Base-by-base conservation (phyloP, 257 asterid genomes). In the Linaria vulgaris region DNA sequence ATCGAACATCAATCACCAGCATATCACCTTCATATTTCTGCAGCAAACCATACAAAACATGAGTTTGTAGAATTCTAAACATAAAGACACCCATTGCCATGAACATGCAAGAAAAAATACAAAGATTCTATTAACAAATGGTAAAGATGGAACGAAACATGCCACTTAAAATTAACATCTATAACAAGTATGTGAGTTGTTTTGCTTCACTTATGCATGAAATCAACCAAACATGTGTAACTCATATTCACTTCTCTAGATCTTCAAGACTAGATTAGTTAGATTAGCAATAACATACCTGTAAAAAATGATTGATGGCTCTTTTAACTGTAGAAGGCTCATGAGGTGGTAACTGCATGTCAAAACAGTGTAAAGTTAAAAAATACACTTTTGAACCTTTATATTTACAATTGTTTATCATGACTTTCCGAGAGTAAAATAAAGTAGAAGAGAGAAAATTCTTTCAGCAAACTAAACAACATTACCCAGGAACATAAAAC, bases 11-110 rank as follows among this genome's bases (percentile, higher is more conserved):
- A 61, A 78, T 71, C 70, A 91, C 79, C 84, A 61, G 75, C 56
- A 91, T 75, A 76, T 88, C 98, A 69, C 95, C 96, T 65, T 75
- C 91, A 63, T 79, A 80, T 75, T 88, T 91, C 98, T 91, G 95
- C 75, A 77, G 63, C 58, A 73, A 69, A 53, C 41, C 61, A 74
- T 47, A 76, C 56, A 13, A 57, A 44, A 48, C 63, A 67, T 59
- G 51, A 6, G 6, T 27, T 2, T 22, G 39, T 41, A 63, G 69
- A 56, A 43, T 45, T 59, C 48, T 50, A 50, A 50, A 53, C 38
- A 49, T 25, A 24, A 69, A 25, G 34, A 21, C 8, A 37, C 8
- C 59, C 11, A 14, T 38, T 50, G 49, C 22, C 22, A 13, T 47
- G 57, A 31, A 61, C 11, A 21, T 25, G 20, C 21, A 46, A 65